These are phyloP conservation scores for Calocybe cyanea DNA, from an alignment of 768 basidiomycete species.

Conservation along the genomic window DNA sequence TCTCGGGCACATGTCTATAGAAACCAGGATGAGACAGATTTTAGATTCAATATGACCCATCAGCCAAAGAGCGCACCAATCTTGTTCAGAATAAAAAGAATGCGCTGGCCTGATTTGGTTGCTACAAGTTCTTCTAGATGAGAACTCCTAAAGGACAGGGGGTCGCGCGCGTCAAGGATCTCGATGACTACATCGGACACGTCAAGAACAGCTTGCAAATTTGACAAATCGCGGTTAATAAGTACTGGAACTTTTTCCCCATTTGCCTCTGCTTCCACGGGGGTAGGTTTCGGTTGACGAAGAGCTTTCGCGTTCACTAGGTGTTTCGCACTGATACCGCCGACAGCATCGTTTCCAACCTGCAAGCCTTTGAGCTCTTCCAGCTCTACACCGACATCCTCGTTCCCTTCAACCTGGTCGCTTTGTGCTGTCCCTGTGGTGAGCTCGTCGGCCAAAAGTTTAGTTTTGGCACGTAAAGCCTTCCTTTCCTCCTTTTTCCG, in stretches of 20 bases:
- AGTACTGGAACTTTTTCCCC: slow-evolving; percentile 59
- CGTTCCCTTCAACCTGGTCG: slow-evolving; percentile 17
- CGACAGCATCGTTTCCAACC: slow-evolving; percentile 46
- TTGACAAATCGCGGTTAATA: slow-evolving; percentile 59
- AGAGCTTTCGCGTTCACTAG: slow-evolving; percentile 31
- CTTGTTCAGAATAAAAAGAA: slow-evolving; percentile 80
- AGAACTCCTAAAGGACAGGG: slow-evolving; percentile 62
- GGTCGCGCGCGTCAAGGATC: slow-evolving; percentile 84
- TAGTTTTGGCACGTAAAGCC: slow-evolving; percentile 25
- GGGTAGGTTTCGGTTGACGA: slow-evolving; percentile 24
- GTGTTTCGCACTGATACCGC: slow-evolving; percentile 40
- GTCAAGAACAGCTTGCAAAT: slow-evolving; percentile 64
- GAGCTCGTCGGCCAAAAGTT: slow-evolving; percentile 5
- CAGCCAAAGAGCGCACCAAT: slow-evolving; percentile 55
- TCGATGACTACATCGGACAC: slow-evolving; percentile 76
- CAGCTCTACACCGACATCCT: slow-evolving; percentile 27
- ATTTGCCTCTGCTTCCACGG: slow-evolving; percentile 31
- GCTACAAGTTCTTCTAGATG: slow-evolving; percentile 55
- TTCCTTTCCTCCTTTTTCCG: slow-evolving; percentile 63
- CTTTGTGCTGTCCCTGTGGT: slow-evolving; percentile 5
- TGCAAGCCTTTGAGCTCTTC: slow-evolving; percentile 35
- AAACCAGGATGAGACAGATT: neutral
- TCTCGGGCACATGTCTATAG: slow-evolving; percentile 71
- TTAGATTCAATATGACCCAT: no score
- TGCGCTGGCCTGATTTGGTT: slow-evolving; percentile 37